A percentile compares a stretch with the other conserved stretches of the same genome.
These are phyloP conservation scores for Xylaria sp. DNA, from an alignment of 2,329 filamentous ascomycete species.

Conservation along the genomic window DNA sequence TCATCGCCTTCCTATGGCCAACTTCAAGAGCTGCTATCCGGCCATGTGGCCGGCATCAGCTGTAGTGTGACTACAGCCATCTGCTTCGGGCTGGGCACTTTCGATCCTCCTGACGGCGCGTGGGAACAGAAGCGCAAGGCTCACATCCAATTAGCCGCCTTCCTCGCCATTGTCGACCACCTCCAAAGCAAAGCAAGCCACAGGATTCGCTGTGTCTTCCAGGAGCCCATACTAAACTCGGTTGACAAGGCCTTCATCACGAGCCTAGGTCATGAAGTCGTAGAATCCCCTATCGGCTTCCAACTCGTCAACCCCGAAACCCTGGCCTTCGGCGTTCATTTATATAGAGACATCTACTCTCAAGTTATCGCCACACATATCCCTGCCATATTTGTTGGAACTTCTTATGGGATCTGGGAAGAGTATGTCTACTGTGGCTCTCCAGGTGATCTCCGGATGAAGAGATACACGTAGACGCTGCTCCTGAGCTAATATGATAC, in stretches of 20 bases:
- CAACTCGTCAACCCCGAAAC: conserved; percentile 58
- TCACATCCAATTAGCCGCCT: conserved; percentile 64
- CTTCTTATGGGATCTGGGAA: conserved; percentile 62
- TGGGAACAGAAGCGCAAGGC: conserved; percentile 59
- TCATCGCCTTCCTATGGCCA: conserved; percentile 46
- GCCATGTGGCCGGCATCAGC: conserved; percentile 21
- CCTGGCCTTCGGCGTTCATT: conserved; percentile 71
- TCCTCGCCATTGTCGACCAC: conserved; percentile 57
- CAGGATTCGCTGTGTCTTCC: conserved; percentile 60
- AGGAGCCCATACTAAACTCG: conserved; percentile 64
- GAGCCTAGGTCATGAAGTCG: conserved; percentile 63
- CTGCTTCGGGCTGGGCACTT: conserved; percentile 66
- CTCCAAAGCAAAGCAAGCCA: conserved; percentile 32
- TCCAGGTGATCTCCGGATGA: not conserved
- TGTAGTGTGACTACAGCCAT: conserved; percentile 56
- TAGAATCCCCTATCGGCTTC: conserved; percentile 64
- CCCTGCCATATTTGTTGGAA: conserved; percentile 69
- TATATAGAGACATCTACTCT: conserved; percentile 65
- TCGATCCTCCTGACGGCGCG: conserved; percentile 60
- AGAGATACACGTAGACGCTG: not conserved
- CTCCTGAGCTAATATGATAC: conserved; percentile 13
- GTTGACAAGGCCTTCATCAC: conserved; percentile 63
- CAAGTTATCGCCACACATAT: conserved; percentile 57
- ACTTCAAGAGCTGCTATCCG: conserved; percentile 51
- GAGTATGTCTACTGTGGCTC: conserved; percentile 51